A percentile compares a stretch with the other conserved stretches of the same genome.
Conservation (phyloP, 176 grass and related monocot species). For the Guadua angustifolia region DNA sequence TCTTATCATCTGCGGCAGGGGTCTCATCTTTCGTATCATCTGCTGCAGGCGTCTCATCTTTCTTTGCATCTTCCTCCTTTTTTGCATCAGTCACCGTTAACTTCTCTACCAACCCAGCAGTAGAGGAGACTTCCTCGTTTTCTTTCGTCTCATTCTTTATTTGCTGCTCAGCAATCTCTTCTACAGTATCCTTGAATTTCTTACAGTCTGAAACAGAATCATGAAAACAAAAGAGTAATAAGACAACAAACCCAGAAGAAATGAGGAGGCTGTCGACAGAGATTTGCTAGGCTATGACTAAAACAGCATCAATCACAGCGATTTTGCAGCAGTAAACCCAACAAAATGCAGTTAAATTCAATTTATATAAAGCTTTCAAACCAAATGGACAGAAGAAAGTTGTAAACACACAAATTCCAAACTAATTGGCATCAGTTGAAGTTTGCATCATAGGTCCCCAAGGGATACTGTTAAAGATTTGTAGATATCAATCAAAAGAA, state of each 20-base stretch:
- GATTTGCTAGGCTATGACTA: neutral
- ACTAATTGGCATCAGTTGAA: neutral
- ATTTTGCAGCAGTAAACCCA: neutral
- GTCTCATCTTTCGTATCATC: conserved; percentile 43
- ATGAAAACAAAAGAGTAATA: neutral
- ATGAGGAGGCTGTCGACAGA: neutral
- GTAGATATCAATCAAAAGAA: neutral
- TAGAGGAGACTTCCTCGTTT: conserved; percentile 48
- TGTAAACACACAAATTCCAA: neutral
- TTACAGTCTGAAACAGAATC: conserved; percentile 62
- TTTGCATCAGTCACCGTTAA: conserved; percentile 42
- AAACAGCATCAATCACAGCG: neutral
- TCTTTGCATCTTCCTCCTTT: conserved; percentile 32
- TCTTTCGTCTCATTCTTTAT: conserved; percentile 47
- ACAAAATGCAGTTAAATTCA: neutral
- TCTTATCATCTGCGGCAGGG: conserved; percentile 33
- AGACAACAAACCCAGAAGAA: neutral
- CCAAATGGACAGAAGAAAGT: neutral
- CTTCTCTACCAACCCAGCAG: conserved; percentile 57
- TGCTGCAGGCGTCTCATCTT: conserved; percentile 37
- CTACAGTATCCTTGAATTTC: conserved; percentile 66
- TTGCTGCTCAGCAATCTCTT: conserved; percentile 60
- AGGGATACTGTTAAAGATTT: neutral
- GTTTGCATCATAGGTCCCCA: no score
- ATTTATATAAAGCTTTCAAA: neutral